These are phyloP conservation scores for Dovyalis caffra DNA, from an alignment of 345 rosid genomes.

Conservation along the genomic window DNA sequence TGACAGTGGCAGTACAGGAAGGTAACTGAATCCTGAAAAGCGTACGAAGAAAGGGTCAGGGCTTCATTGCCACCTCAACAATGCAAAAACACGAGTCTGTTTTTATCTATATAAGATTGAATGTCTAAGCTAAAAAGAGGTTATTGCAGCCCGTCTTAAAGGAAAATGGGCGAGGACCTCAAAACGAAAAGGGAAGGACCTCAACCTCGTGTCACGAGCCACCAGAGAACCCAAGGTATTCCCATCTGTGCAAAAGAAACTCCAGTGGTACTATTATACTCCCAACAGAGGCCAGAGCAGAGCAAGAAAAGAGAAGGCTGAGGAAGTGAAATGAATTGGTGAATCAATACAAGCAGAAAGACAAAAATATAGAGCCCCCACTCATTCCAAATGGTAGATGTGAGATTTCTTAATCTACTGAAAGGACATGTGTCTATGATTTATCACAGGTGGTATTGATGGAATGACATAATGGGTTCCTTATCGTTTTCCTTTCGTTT, in stretches of 20 bases:
- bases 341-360: not conserved
- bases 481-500: not conserved
- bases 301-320: not conserved
- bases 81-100: slow-evolving; percentile 11
- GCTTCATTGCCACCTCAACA: slow-evolving; percentile 32
- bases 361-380: not conserved
- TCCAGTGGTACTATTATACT: not conserved
- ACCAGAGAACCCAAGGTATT: slow-evolving; percentile 11
- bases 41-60: slow-evolving; percentile 21
- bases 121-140: slow-evolving; percentile 30
- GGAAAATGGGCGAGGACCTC: slow-evolving; percentile 22
- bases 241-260: not conserved
- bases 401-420: not conserved
- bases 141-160: slow-evolving; percentile 17
- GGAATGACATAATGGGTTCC: not conserved
- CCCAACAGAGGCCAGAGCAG: not conserved
- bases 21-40: slow-evolving; percentile 24
- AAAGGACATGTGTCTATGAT: not conserved
- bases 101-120: slow-evolving; percentile 18
- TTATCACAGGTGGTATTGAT: not conserved
- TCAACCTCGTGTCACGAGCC: slow-evolving; percentile 43
- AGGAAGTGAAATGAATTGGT: not conserved
- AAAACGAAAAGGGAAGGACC: slow-evolving; percentile 37
- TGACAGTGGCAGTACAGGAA: not conserved
- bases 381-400: not conserved